A percentile compares a stretch with the other conserved stretches of the same genome.
Evolutionary conservation across 495 filamentous ascomycete genomes (phyloP).

Genomic region (Penicillium herquei): DNA sequence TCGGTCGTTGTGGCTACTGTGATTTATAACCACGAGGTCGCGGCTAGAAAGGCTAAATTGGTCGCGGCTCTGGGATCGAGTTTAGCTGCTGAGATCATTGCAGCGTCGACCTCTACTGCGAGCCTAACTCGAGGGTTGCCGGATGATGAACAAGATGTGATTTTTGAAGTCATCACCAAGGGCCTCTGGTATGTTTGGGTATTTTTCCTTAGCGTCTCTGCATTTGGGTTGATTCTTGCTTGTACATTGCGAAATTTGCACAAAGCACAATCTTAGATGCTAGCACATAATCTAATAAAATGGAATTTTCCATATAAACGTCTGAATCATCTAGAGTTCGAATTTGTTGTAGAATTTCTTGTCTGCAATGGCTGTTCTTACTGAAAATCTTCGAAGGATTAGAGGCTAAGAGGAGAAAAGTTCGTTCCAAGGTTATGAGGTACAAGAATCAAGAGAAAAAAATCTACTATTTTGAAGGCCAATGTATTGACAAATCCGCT

Average conservation of each 20-base stretch:
- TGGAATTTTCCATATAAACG: too few species aligned
- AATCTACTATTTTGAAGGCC: constrained; percentile 6
- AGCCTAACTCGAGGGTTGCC: not conserved
- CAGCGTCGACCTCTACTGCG: constrained; percentile 3
- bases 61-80: not conserved
- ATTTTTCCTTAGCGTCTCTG: constrained; percentile 2
- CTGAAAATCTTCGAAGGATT: too few species aligned
- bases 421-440: too few species aligned
- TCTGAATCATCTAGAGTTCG: too few species aligned
- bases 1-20: constrained; percentile 47
- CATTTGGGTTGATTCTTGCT: not conserved
- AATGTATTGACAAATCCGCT: constrained; percentile 32
- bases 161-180: constrained; percentile 5
- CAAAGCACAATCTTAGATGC: constrained; percentile 11
- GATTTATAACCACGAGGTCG: constrained; percentile 14
- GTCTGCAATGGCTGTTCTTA: too few species aligned
- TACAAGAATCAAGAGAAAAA: not conserved
- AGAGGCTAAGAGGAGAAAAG: too few species aligned
- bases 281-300: not conserved
- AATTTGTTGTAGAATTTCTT: too few species aligned
- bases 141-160: not conserved
- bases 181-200: constrained; percentile 6
- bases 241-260: constrained; percentile 2
- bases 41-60: not conserved
- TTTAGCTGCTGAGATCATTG: not conserved